phyloP scores from a whole-genome alignment of 2,329 filamentous ascomycete genomes.

The Beauveria pseudobassiana region DNA sequence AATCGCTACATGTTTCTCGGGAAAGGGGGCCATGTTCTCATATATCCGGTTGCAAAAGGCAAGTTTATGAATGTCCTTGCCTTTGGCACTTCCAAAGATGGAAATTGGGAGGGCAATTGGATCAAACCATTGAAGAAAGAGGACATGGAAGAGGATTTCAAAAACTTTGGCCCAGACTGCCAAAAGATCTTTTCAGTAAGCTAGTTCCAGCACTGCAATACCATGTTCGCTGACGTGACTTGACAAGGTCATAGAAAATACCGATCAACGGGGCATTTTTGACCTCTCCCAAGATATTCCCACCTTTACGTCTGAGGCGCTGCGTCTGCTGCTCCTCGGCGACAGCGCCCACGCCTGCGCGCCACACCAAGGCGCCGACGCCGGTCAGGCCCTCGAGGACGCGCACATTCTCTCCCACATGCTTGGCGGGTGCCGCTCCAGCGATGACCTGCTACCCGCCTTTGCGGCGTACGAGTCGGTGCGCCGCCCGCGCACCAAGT shows the following conservation, averaged over 20 bases:
- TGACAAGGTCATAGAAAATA: constrained; percentile 10
- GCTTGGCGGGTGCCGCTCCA: constrained; percentile 6
- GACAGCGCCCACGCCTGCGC: constrained; percentile 14
- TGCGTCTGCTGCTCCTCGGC: constrained; percentile 11
- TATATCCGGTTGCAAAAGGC: constrained; percentile 50
- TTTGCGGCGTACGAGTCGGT: constrained; percentile 9
- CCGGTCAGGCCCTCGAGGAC: constrained; percentile 12
- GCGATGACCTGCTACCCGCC: neutral
- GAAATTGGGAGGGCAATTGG: constrained; percentile 9
- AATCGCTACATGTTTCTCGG: constrained; percentile 31
- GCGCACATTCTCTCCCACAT: constrained; percentile 11
- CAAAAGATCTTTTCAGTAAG: constrained; percentile 9
- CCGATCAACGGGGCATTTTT: constrained; percentile 9
- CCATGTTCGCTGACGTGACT: neutral
- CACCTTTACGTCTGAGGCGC: constrained; percentile 2
- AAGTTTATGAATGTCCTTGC: constrained; percentile 49
- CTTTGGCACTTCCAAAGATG: constrained; percentile 24
- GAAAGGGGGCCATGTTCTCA: constrained; percentile 46
- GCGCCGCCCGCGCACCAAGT: constrained; percentile 7
- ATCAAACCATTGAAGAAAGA: constrained; percentile 7
- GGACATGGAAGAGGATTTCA: constrained; percentile 7
- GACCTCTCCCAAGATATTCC: constrained; percentile 10
- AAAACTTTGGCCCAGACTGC: constrained; percentile 10
- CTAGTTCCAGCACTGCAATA: neutral
- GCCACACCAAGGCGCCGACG: constrained; percentile 13